Base-by-base conservation (phyloP, 2,329 filamentous ascomycete species). In the Sarocladium oryzae region DNA sequence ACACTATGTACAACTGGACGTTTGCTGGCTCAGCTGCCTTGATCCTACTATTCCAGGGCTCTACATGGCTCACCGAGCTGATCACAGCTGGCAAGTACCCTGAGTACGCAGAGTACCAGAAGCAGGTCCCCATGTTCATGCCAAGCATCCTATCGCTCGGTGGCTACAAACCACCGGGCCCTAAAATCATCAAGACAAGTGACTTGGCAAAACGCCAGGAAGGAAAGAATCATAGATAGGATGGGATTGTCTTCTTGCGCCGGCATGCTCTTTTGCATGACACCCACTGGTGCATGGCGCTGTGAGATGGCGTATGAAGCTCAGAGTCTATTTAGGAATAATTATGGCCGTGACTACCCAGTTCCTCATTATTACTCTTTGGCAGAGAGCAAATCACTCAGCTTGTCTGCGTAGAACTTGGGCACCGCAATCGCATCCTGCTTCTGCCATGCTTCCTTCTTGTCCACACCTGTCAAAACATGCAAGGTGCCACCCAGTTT, bases 401-500 rank as follows among this genome's bases (percentile, higher is more conserved):
- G 70, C 64, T 81, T 84, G 67, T 97, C 87, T 37, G 93, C 84
- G 67, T 95, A 97, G 56, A 84, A 93, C 35, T 79, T 78, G 2
- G 93, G 93, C 50, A 89, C 81, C 1, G 87, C 83, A 37, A 78
- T 68, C 8, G 84, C 82, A 26, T 79, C 82, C 51, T 82, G 75
- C 18, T 81, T 84, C 60, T 90, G 77, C 73, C 91, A 89, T 53
- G 96, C 87, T 51, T 86, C 86, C 69, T 92, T 89, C 69, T 86
- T 86, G 61, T 80, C 85, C 15, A 99, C 92, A 15, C 93, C 93
- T 0, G 91, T 96, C 66, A 96, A 72, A 4, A 99, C 93, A 35
- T 86, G 89, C 58, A 99, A 70, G 0, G 93, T 97, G 1, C 93
- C 93, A 16, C 93, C 93, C 24, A 99, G 77, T 57, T 86, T 85